A percentile compares a stretch with the other conserved stretches of the same genome.
These are phyloP conservation scores for Yamadazyma membranifaciens DNA, from an alignment of 1,139 yeast species.

Conservation along the genomic window DNA sequence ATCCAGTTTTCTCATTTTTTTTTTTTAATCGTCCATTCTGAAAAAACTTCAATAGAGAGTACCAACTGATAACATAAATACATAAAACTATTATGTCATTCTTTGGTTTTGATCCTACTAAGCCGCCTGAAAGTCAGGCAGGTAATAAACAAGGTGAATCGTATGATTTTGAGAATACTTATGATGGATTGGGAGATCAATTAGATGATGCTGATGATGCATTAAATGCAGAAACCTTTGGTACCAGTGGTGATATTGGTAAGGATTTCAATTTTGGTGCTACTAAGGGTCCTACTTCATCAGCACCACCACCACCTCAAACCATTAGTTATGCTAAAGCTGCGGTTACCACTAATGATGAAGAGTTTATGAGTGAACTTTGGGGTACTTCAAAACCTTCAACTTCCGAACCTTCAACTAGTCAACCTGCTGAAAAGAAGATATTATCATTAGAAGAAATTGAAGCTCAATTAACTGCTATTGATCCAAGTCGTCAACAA, in stretches of 20 bases:
- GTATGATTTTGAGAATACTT: conserved; percentile 81
- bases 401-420: conserved; percentile 10
- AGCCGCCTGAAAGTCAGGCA: conserved; percentile 29
- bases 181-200: conserved; percentile 72
- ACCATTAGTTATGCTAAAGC: conserved; percentile 60
- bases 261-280: conserved; percentile 74
- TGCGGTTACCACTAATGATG: conserved; percentile 43
- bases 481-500: conserved; percentile 32
- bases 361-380: conserved; percentile 49
- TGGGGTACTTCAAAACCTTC: conserved; percentile 40
- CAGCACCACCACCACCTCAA: conserved; percentile 24
- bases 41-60: conserved; percentile 1
- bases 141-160: conserved; percentile 23
- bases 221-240: conserved; percentile 86
- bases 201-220: conserved; percentile 75
- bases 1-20: conserved; percentile 7
- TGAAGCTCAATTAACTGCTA: conserved; percentile 66
- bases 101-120: conserved; percentile 54
- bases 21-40: conserved; percentile 12
- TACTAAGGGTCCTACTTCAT: conserved; percentile 17
- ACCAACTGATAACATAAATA: not conserved
- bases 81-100: conserved; percentile 44
- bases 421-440: conserved; percentile 31
- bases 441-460: conserved; percentile 71
- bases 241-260: conserved; percentile 56